These are phyloP conservation scores for Elaeagnus macrophylla DNA, from an alignment of 306 rosid genomes.

Conservation along the genomic window DNA sequence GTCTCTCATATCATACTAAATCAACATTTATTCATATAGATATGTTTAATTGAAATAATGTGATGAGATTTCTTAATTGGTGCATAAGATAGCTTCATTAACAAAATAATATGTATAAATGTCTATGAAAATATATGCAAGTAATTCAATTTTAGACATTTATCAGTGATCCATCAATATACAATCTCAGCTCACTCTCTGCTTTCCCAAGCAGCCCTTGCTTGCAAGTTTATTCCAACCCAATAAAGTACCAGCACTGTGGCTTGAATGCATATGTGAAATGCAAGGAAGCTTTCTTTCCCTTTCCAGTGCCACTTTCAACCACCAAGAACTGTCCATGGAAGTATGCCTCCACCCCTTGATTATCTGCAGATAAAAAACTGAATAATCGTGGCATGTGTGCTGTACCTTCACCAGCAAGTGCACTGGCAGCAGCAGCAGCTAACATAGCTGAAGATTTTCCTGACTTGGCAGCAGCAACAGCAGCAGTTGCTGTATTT, in stretches of 20 bases:
- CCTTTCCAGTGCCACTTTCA: conserved; percentile 86
- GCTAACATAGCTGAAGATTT: conserved; percentile 98
- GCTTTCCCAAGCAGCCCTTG: conserved; percentile 75
- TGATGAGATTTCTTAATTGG: too few relatives aligned
- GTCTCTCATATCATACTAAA: too few relatives aligned
- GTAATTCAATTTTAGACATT: too few relatives aligned
- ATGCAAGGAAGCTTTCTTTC: conserved; percentile 86
- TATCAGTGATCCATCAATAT: conserved; percentile 84
- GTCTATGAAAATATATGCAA: too few relatives aligned
- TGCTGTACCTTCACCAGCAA: conserved; percentile 94
- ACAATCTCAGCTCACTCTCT: conserved; percentile 79
- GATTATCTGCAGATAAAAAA: conserved; percentile 92
- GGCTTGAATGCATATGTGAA: conserved; percentile 96
- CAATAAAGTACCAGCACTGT: conserved; percentile 96
- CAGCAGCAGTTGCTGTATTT: conserved; percentile 95
- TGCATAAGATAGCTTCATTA: too few relatives aligned
- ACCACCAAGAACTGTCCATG: conserved; percentile 97
- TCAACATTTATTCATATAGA: too few relatives aligned
- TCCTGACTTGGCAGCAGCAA: conserved; percentile 90
- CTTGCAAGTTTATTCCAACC: conserved; percentile 79
- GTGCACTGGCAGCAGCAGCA: conserved; percentile 99
- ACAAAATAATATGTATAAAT: too few relatives aligned
- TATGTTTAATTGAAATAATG: too few relatives aligned
- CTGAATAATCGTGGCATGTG: conserved; percentile 97
- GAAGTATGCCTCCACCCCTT: conserved; percentile 95